These are phyloP conservation scores for Boletus speciosus DNA, from an alignment of 768 basidiomycete genomes.

Conservation along the genomic window DNA sequence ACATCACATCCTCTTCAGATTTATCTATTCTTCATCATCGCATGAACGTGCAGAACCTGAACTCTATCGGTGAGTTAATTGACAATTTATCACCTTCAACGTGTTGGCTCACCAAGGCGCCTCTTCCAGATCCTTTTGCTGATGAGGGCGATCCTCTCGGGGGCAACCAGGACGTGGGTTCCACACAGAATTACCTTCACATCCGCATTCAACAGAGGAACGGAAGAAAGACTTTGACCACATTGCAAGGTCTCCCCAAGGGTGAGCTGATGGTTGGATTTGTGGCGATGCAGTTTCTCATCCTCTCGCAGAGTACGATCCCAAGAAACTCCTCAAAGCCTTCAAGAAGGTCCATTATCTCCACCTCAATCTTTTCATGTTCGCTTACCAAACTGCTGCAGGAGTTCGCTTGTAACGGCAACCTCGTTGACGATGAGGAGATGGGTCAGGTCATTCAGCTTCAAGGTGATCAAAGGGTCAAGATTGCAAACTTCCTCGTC, in stretches of 20 bases:
- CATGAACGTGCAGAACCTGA: conserved; percentile 95
- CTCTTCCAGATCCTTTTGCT: conserved; percentile 83
- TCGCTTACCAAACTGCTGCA: conserved; percentile 29
- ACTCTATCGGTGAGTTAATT: conserved; percentile 59
- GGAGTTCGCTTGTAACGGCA: conserved; percentile 99
- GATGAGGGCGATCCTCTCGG: conserved; percentile 86
- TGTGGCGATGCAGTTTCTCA: conserved; percentile 15
- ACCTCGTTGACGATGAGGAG: conserved; percentile 91
- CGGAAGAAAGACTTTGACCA: conserved; percentile 97
- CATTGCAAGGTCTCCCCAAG: conserved; percentile 91
- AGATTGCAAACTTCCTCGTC: conserved; percentile 84
- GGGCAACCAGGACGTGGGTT: conserved; percentile 71
- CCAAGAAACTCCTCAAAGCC: conserved; percentile 96
- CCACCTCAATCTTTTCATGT: background rate
- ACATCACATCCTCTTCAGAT: conserved; percentile 48
- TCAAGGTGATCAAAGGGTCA: conserved; percentile 93
- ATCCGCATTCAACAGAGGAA: conserved; percentile 99
- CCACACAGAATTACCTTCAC: conserved; percentile 82
- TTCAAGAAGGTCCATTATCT: conserved; percentile 83
- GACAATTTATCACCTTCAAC: conserved; percentile 4
- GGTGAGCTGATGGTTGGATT: conserved; percentile 42
- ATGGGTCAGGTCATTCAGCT: conserved; percentile 97
- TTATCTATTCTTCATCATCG: conserved; percentile 52
- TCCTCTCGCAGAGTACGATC: conserved; percentile 76
- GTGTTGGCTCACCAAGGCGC: conserved; percentile 12